phyloP scores from a whole-genome alignment of 495 filamentous ascomycete species.

The Hypoxylon fuscum region DNA sequence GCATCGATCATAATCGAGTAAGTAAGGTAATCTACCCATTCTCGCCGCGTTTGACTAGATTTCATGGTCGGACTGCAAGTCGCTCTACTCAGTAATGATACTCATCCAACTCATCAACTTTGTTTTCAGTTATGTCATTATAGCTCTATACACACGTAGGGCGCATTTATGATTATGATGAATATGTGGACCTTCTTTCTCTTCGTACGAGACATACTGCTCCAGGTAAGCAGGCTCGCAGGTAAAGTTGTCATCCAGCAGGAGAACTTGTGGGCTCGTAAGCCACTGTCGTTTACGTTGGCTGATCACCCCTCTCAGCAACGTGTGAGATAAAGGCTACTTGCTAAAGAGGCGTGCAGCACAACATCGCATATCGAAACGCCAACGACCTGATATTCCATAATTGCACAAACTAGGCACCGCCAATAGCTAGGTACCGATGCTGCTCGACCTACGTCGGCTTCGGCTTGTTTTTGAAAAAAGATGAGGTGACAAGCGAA shows the following conservation, averaged over 20 bases:
- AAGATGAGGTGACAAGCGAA: constrained; percentile 5
- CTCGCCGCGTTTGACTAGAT: constrained; percentile 17
- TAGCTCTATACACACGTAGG: constrained; percentile 21
- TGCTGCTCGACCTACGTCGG: constrained; percentile 21
- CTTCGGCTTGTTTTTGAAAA: neutral
- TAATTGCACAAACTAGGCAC: constrained; percentile 2
- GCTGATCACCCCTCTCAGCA: constrained; percentile 12
- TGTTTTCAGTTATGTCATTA: constrained; percentile 7
- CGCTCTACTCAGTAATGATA: constrained; percentile 30
- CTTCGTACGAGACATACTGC: constrained; percentile 8
- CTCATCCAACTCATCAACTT: constrained; percentile 3
- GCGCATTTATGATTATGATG: constrained; percentile 12
- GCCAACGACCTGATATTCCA: constrained; percentile 17
- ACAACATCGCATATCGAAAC: constrained; percentile 23
- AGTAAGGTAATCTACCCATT: constrained; percentile 17
- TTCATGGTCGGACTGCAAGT: constrained; percentile 27
- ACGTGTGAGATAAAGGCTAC: constrained; percentile 2
- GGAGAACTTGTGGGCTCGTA: constrained; percentile 7
- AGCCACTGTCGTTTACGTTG: constrained; percentile 13
- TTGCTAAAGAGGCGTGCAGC: constrained; percentile 12
- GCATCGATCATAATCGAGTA: constrained; percentile 5
- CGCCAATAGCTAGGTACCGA: constrained; percentile 9
- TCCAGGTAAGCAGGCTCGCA: constrained; percentile 13
- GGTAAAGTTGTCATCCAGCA: constrained; percentile 9
- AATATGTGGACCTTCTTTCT: constrained; percentile 12